Conservation (phyloP, 1,284 basidiomycete genomes). For the Gymnopus androsaceus region DNA sequence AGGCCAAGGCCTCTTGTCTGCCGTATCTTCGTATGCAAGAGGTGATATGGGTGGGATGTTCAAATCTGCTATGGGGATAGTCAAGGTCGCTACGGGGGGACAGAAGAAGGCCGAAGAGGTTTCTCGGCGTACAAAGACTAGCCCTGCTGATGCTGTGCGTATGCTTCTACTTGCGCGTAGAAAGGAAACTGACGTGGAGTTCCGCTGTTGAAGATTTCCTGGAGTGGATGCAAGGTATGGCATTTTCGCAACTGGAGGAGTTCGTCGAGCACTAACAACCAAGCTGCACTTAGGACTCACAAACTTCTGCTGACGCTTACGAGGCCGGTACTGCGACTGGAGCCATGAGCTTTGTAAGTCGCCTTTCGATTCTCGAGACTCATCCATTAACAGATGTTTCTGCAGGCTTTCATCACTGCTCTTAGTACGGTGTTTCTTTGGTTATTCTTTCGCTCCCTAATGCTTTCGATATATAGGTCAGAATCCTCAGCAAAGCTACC, state of each 20-base stretch:
- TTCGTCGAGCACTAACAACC: too few species aligned
- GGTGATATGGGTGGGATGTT: slow-evolving; percentile 80
- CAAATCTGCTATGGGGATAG: slow-evolving; percentile 50
- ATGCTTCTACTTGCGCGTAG: background rate
- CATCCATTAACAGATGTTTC: slow-evolving; percentile 4
- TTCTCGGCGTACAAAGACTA: slow-evolving; percentile 71
- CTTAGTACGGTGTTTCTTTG: slow-evolving; percentile 46
- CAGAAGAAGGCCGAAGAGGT: slow-evolving; percentile 62
- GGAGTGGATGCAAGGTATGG: slow-evolving; percentile 79
- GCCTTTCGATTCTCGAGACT: background rate
- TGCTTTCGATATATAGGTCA: slow-evolving; percentile 38
- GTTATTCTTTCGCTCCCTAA: background rate
- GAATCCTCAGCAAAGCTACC: slow-evolving; percentile 78
- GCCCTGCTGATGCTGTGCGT: slow-evolving; percentile 69
- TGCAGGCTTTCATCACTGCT: slow-evolving; percentile 72
- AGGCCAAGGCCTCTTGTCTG: slow-evolving; percentile 72
- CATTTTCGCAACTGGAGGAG: background rate
- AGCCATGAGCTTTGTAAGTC: slow-evolving; percentile 78
- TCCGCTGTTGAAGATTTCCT: slow-evolving; percentile 53
- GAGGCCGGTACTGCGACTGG: slow-evolving; percentile 85
- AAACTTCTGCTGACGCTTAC: slow-evolving; percentile 89
- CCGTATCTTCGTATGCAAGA: slow-evolving; percentile 69
- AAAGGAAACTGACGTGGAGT: background rate
- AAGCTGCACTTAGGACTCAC: slow-evolving; percentile 58
- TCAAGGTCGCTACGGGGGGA: slow-evolving; percentile 50